A percentile compares a stretch with the other conserved stretches of the same genome.
These are phyloP conservation scores for Brassica juncea DNA, from an alignment of 345 rosid species.

Conservation along the genomic window DNA sequence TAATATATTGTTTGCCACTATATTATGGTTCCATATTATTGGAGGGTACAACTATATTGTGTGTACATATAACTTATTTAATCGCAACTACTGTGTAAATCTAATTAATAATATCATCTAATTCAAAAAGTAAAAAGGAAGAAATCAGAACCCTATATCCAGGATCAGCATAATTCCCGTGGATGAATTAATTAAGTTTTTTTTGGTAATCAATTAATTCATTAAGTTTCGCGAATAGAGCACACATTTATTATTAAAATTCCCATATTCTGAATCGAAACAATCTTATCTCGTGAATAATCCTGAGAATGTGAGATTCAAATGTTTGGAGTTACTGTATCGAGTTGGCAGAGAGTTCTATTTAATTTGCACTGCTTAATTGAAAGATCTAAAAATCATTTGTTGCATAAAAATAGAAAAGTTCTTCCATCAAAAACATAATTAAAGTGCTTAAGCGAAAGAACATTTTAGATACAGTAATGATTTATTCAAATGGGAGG, in stretches of 20 bases:
- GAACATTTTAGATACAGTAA: slow-evolving; percentile 18
- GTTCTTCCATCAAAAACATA: background rate
- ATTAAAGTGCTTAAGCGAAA: slow-evolving; percentile 20
- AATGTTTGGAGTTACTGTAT: background rate
- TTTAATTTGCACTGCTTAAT: background rate
- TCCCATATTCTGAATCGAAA: background rate
- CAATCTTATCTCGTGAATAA: slow-evolving; percentile 14
- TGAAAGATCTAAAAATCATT: background rate
- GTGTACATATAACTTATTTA: background rate
- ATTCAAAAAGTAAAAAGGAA: background rate
- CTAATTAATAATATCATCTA: background rate
- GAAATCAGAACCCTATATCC: background rate
- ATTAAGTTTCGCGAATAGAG: background rate
- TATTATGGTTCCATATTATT: slow-evolving; percentile 21
- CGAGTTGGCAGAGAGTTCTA: background rate
- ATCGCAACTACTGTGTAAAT: background rate
- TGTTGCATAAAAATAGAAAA: background rate
- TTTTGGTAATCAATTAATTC: too few species aligned
- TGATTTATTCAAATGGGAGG: too few species aligned
- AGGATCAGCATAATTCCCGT: slow-evolving; percentile 11
- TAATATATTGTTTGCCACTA: slow-evolving; percentile 18
- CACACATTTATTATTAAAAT: background rate
- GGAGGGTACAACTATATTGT: slow-evolving; percentile 6
- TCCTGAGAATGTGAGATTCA: slow-evolving; percentile 3
- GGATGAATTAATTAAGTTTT: background rate